These are phyloP conservation scores for Solanum neorickii DNA, from an alignment of 257 asterid genomes.

Conservation along the genomic window DNA sequence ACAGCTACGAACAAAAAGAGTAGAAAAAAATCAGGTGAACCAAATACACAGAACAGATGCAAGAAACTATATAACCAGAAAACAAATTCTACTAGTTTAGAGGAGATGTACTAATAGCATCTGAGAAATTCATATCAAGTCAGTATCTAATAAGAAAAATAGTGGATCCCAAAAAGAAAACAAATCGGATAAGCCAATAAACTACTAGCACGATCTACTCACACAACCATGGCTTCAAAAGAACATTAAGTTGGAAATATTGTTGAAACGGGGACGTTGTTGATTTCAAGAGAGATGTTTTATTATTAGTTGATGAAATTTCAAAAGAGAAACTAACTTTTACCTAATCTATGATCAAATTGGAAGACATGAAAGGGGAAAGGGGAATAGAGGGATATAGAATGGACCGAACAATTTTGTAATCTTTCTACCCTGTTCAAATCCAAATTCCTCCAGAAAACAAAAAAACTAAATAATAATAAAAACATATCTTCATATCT, in stretches of 20 bases:
- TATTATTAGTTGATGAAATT: background rate
- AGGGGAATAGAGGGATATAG: background rate
- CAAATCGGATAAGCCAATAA: background rate
- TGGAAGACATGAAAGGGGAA: background rate
- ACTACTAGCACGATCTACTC: background rate
- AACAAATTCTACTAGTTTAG: background rate
- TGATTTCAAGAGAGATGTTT: background rate
- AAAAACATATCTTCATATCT: background rate
- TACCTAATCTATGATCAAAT: background rate
- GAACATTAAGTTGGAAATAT: background rate
- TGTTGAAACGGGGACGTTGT: background rate
- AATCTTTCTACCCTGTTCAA: background rate
- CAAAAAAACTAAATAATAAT: background rate
- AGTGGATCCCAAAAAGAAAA: background rate
- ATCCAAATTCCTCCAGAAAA: background rate
- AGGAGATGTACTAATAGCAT: background rate
- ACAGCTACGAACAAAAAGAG: slow-evolving; percentile 28
- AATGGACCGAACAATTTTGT: background rate
- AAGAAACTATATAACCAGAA: background rate
- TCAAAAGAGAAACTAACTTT: background rate
- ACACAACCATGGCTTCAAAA: background rate
- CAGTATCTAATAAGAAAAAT: background rate
- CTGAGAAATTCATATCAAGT: background rate
- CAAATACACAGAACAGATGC: background rate
- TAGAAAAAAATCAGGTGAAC: background rate